phyloP scores from a whole-genome alignment of 495 filamentous ascomycete species.

The Cercophora samala region DNA sequence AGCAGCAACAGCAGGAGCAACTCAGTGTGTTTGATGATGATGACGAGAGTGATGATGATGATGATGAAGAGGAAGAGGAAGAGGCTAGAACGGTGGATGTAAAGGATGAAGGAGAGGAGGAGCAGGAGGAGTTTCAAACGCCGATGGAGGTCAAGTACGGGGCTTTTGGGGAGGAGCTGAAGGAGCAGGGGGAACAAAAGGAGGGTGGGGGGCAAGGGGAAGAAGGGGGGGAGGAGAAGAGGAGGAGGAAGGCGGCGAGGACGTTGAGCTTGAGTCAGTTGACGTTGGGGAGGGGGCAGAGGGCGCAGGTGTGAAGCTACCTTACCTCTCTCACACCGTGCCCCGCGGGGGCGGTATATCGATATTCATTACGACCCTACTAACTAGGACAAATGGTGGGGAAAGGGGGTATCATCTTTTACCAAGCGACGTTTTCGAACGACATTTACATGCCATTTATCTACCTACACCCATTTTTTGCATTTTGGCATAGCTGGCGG shows the following conservation, averaged over 20 bases:
- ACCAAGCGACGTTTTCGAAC: not conserved
- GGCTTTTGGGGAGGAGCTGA: conserved; percentile 45
- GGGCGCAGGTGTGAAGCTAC: conserved; percentile 21
- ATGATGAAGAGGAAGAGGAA: conserved; percentile 19
- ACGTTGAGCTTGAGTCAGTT: conserved; percentile 51
- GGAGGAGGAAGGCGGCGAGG: conserved; percentile 42
- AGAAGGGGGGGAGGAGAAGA: conserved; percentile 26
- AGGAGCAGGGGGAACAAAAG: conserved; percentile 30
- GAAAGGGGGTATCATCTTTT: no score
- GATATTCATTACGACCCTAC: no score
- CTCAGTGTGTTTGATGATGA: conserved; percentile 40
- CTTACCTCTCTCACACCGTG: no score
- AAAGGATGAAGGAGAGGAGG: conserved; percentile 20
- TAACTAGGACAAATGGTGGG: no score
- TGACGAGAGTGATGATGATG: conserved; percentile 36
- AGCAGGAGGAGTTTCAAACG: conserved; percentile 44
- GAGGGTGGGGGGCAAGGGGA: conserved; percentile 19
- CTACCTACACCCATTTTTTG: not conserved
- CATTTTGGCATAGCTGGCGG: not conserved
- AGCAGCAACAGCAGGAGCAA: conserved; percentile 20
- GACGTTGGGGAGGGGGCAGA: conserved; percentile 40
- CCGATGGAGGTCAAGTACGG: conserved; percentile 44
- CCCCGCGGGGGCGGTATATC: no score
- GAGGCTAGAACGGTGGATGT: not conserved
- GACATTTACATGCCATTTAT: not conserved